phyloP scores from a whole-genome alignment of 2,329 filamentous ascomycete genomes.

The Aureobasidium sp. region DNA sequence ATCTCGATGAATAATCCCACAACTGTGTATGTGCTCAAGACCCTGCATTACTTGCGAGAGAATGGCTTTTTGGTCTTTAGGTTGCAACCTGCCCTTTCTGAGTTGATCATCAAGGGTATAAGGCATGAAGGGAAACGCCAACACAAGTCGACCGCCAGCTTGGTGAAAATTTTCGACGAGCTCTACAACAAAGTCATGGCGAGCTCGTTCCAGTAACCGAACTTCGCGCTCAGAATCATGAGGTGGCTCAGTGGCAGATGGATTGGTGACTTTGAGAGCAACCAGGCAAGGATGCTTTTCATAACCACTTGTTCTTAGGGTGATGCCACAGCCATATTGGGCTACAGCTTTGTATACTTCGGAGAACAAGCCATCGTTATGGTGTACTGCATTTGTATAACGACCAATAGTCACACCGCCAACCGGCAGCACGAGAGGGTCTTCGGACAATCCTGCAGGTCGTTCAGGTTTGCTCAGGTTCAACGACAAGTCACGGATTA shows the following conservation, averaged over 20 bases:
- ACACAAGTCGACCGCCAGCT: conserved; percentile 63
- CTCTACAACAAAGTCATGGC: conserved; percentile 53
- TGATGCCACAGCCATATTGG: conserved; percentile 22
- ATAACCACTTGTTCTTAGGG: neutral
- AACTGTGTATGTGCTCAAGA: conserved; percentile 62
- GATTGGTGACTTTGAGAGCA: conserved; percentile 81
- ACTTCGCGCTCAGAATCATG: conserved; percentile 78
- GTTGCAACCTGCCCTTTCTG: conserved; percentile 34
- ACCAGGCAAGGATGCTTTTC: neutral
- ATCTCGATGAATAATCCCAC: conserved; percentile 83
- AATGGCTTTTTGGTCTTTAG: conserved; percentile 31
- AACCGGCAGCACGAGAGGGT: conserved; percentile 19
- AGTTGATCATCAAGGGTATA: conserved; percentile 66
- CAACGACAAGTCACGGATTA: neutral
- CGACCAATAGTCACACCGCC: conserved; percentile 43
- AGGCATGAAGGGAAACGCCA: conserved; percentile 80
- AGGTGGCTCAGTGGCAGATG: conserved; percentile 64
- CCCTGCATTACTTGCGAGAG: conserved; percentile 64
- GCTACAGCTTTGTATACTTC: conserved; percentile 65
- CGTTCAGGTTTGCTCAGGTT: neutral
- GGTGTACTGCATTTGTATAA: conserved; percentile 50
- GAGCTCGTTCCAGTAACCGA: conserved; percentile 58
- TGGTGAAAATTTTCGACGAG: conserved; percentile 65
- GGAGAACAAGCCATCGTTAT: conserved; percentile 67
- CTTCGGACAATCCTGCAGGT: conserved; percentile 13